Percentiles rank a stretch among this genome's conserved stretches.
Conservation (phyloP, 129 eudicot species). For the Logfia minima region DNA sequence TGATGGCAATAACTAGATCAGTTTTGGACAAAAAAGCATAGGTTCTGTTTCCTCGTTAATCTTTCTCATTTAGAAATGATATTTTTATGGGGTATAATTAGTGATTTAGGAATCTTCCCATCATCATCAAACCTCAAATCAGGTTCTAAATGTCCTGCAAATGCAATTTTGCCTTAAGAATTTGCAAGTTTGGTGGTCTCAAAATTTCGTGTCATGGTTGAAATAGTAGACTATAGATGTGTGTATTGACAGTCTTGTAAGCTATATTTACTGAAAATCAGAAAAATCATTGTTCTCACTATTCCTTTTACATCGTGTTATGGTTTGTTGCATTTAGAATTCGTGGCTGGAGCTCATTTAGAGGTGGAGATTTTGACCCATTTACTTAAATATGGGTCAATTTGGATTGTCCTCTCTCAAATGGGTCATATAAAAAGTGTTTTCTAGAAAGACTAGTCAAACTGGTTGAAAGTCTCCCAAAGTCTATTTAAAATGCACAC, state of each 20-base stretch:
- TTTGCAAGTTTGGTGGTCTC: constrained; percentile 10
- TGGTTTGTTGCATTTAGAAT: neutral
- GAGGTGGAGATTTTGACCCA: neutral
- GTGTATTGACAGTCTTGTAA: constrained; percentile 10
- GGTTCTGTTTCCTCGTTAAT: constrained; percentile 18
- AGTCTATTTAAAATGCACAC: neutral
- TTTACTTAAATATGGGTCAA: neutral
- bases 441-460: too few species aligned
- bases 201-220: neutral
- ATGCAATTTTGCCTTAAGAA: neutral
- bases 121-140: neutral
- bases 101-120: constrained; percentile 3
- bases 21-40: constrained; percentile 15
- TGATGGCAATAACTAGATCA: constrained; percentile 54
- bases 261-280: constrained; percentile 11
- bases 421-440: too few species aligned
- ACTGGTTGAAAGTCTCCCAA: neutral
- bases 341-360: neutral
- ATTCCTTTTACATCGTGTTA: neutral
- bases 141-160: neutral
- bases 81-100: constrained; percentile 17
- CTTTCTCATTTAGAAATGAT: constrained; percentile 20
- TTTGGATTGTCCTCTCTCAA: too few species aligned
- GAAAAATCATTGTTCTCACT: constrained; percentile 4
- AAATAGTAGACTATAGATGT: constrained; percentile 2